Percentiles rank a stretch among this genome's conserved stretches.
Evolutionary conservation across 805 yeast genomes (phyloP).

Genomic region (Wilhelminamyces savonicus): DNA sequence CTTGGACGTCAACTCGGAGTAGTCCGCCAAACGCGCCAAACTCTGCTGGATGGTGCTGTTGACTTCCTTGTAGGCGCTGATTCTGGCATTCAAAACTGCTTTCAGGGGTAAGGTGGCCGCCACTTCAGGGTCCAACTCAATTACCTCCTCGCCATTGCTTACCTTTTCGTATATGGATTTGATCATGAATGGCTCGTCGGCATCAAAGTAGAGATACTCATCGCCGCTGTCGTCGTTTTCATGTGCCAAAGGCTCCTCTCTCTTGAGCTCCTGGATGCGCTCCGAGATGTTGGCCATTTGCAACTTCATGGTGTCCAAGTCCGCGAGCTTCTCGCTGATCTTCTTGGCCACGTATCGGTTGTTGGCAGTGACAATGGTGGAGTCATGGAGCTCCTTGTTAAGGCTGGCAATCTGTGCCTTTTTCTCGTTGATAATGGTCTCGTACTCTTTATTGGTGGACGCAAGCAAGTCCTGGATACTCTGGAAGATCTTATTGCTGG

Average conservation of each 20-base stretch:
- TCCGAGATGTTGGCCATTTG: slow-evolving; percentile 37
- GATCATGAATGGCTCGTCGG: slow-evolving; percentile 87
- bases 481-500: slow-evolving; percentile 28
- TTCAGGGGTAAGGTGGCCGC: slow-evolving; percentile 37
- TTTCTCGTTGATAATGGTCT: slow-evolving; percentile 28
- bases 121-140: slow-evolving; percentile 18
- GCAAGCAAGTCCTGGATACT: slow-evolving; percentile 33
- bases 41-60: slow-evolving; percentile 50
- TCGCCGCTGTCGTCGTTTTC: slow-evolving; percentile 57
- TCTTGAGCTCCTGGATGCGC: slow-evolving; percentile 21
- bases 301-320: slow-evolving; percentile 46
- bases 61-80: slow-evolving; percentile 72
- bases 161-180: slow-evolving; percentile 52
- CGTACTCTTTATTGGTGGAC: slow-evolving; percentile 34
- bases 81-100: slow-evolving; percentile 62
- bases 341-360: slow-evolving; percentile 31
- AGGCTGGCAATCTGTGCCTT: slow-evolving; percentile 27
- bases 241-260: slow-evolving; percentile 11
- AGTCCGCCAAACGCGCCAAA: slow-evolving; percentile 44
- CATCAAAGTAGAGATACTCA: slow-evolving; percentile 65
- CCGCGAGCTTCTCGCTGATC: slow-evolving; percentile 28
- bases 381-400: slow-evolving; percentile 31
- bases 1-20: slow-evolving; percentile 44
- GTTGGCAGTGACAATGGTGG: slow-evolving; percentile 38
- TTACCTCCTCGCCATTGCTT: slow-evolving; percentile 18